Evolutionary conservation across 2,329 filamentous ascomycete genomes (phyloP).

Genomic region (Myriosclerotinia scirpicola): DNA sequence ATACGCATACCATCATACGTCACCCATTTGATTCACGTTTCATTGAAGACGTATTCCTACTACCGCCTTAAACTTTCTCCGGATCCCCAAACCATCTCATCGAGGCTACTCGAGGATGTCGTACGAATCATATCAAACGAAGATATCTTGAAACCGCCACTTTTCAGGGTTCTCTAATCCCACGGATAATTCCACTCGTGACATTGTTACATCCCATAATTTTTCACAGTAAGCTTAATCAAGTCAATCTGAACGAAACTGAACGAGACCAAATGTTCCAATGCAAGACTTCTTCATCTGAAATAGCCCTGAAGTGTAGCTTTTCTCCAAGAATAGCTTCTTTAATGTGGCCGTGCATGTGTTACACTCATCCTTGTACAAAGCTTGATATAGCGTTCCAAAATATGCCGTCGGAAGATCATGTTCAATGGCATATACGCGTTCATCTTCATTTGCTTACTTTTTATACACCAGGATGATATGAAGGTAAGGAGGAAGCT

Average conservation of each 20-base stretch:
- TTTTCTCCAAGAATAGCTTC: background rate
- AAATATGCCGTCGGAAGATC: background rate
- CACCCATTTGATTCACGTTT: background rate
- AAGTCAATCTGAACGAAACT: background rate
- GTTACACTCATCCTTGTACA: background rate
- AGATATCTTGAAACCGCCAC: slow-evolving; percentile 5
- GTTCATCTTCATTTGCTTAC: background rate
- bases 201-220: background rate
- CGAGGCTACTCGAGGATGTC: background rate
- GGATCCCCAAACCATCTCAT: background rate
- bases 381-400: background rate
- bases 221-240: background rate
- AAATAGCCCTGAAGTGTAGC: background rate
- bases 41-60: background rate
- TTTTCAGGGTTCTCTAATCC: background rate
- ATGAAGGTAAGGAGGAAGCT: slow-evolving; percentile 6
- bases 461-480: background rate
- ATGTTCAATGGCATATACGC: slow-evolving; percentile 3
- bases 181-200: background rate
- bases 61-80: background rate
- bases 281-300: background rate
- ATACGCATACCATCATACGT: slow-evolving; percentile 2
- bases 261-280: background rate
- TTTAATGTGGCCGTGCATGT: slow-evolving; percentile 2
- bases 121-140: background rate